A percentile compares a stretch with the other conserved stretches of the same genome.
Evolutionary conservation across 2,329 filamentous ascomycete genomes (phyloP).

Genomic region (Colletotrichum cereale): DNA sequence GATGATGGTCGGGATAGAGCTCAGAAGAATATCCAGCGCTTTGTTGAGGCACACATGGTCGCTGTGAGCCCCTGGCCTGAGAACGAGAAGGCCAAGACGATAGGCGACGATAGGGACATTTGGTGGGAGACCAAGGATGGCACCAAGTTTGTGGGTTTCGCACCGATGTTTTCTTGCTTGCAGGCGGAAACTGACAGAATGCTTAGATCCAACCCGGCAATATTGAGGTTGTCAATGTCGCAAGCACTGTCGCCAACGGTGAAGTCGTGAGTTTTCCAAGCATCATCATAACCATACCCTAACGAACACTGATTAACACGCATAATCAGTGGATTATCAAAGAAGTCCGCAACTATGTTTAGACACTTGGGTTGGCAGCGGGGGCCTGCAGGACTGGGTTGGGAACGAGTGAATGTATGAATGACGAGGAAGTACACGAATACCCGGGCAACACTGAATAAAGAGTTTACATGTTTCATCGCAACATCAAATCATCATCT

Average conservation of each 20-base stretch:
- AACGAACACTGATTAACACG: conserved; percentile 37
- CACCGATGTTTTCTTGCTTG: background rate
- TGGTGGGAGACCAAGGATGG: conserved; percentile 86
- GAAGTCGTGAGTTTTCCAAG: conserved; percentile 70
- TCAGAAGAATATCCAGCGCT: conserved; percentile 78
- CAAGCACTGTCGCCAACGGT: conserved; percentile 85
- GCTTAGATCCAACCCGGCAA: conserved; percentile 81
- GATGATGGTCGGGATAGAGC: conserved; percentile 81
- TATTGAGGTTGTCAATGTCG: conserved; percentile 81
- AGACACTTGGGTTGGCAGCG: background rate
- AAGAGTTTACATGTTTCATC: background rate
- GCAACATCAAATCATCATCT: background rate
- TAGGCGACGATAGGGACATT: conserved; percentile 73
- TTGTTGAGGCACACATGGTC: conserved; percentile 90
- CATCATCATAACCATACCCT: background rate
- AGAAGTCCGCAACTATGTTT: conserved; percentile 60
- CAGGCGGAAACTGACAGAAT: background rate
- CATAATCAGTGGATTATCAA: conserved; percentile 73
- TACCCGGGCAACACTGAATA: conserved; percentile 15
- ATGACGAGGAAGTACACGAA: conserved; percentile 9
- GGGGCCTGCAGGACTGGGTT: background rate
- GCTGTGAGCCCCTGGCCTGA: conserved; percentile 81
- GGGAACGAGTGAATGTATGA: conserved; percentile 1
- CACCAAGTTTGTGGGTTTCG: conserved; percentile 70
- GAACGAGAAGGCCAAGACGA: conserved; percentile 73